Conservation (phyloP, 148 eudicot genomes). For the Vaccinium darrowii region DNA sequence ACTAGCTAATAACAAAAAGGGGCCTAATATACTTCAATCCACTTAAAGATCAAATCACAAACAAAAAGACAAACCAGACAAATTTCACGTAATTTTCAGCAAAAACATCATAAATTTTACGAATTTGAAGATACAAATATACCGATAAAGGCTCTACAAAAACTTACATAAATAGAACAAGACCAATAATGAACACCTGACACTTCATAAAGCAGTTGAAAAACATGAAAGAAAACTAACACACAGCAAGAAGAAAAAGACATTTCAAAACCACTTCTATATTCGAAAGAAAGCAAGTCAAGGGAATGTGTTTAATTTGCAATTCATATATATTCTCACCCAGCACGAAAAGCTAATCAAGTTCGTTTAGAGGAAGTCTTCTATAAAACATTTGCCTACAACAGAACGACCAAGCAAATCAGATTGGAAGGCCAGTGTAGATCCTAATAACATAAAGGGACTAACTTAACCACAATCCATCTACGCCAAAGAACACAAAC, state of each 20-base stretch:
- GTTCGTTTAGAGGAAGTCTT: background rate
- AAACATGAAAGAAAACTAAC: background rate
- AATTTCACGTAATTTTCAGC: background rate
- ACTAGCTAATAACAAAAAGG: background rate
- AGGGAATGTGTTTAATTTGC: background rate
- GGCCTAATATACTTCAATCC: background rate
- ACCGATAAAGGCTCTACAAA: background rate
- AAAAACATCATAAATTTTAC: background rate
- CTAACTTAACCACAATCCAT: background rate
- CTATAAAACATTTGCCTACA: background rate
- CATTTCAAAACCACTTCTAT: background rate
- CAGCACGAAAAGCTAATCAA: constrained; percentile 11
- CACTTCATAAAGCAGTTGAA: background rate
- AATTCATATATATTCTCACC: background rate
- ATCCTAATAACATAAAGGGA: background rate
- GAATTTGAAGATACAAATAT: background rate
- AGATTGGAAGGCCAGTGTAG: background rate
- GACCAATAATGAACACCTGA: background rate
- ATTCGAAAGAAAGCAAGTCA: background rate
- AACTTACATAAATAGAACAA: background rate
- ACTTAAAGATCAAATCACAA: background rate
- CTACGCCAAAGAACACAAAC: background rate
- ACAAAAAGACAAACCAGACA: background rate
- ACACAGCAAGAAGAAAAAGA: background rate
- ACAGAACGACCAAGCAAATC: constrained; percentile 8